Evolutionary conservation across 306 rosid genomes (phyloP), one percentile per base, ranked within the genome.

Genomic region (Abrus pulchellus): DNA sequence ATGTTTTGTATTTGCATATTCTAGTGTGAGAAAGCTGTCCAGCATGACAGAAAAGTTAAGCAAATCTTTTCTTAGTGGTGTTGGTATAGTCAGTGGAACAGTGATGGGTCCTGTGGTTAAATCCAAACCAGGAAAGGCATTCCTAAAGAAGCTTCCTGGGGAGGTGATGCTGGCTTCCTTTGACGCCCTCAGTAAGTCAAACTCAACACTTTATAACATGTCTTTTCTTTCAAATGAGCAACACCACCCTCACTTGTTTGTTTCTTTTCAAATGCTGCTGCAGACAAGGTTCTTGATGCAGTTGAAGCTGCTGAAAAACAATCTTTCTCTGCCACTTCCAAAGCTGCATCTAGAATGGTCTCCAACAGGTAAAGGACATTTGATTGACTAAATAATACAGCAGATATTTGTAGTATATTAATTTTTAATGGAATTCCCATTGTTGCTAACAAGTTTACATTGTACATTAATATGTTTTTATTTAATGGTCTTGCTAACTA

Each of bases 231-330:
- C 48, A 40, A 48, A 45, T 47, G 30, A 80, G 57, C 66, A 54
- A 4, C 11, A 59, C 5, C 56, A n/a, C 49, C 77, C 7, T 72
- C 3, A 73, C 43, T 74, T 78, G 12, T 64, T 6, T 41, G 52
- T 50, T 45, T 69, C 61, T 57, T 33, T 66, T 61, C 1, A 9
- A 61, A 62, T 85, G 77, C 34, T 85, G 77, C 34, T 72, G 80
- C 88, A 95, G 98, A 95, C 86, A 91, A 88, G 85, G 87, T 93
- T 66, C 82, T 95, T 20, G 99, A 93, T 79, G 99, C 99, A 55
- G 96, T 89, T 73, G 99, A 95, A 87, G 94, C 89, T 20, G 99
- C 98, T 33, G 99, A 95, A 64, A 91, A 88, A 75, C 99, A 95
- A 87, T 85, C 94, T 14, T 56, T 95, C 68, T 63, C 88, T 28